Evolutionary conservation across 1,284 basidiomycete genomes (phyloP), one percentile per base, ranked within the genome.

Genomic region (Cutaneotrichosporon daszewskae): DNA sequence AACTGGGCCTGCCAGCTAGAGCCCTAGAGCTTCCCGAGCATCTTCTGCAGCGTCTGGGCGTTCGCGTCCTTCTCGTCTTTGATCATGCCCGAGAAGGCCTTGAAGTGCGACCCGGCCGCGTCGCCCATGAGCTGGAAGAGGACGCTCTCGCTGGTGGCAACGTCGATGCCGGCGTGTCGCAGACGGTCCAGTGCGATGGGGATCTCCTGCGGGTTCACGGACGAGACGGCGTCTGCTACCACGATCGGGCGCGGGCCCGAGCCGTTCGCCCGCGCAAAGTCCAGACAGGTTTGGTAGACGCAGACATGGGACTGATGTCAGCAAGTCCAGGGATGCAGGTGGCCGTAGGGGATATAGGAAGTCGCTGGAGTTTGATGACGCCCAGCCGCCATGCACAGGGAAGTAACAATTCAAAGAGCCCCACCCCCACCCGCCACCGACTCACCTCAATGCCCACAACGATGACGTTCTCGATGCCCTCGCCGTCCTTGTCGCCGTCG

Each of bases 181-280:
- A 92, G 79, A 29, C 81, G 74, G 17, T 72, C 68, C n/a, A 77
- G 58, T 5, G 74, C 73, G 23, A 75, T 53, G 1, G 65, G 57
- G 4, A 75, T 66, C 50, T 77, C 75, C 33, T 72, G 71, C 6
- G 58, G 57, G 55, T 92, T 90, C 57, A 80, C 83, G 31, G 83
- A 86, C 2, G 85, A 87, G 2, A 94, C 80, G 18, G 82, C 89
- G 60, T 95, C 91, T 14, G 85, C 84, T 29, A 91, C 73, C 32
- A 94, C 77, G 59, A 80, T 77, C 36, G 54, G 68, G 16, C 73
- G 42, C 10, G 45, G 43, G 26, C 25, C 18, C 20, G 26, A 37
- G 18, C 66, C 84, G 68, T 18, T 89, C 12, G 17, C 14, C 17
- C 44, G 36, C 18, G 36, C 36, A 5, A 20, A 74, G 45, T 84